Evolutionary conservation across 148 eudicot genomes (phyloP).

Genomic region (Fagopyrum esculentum): DNA sequence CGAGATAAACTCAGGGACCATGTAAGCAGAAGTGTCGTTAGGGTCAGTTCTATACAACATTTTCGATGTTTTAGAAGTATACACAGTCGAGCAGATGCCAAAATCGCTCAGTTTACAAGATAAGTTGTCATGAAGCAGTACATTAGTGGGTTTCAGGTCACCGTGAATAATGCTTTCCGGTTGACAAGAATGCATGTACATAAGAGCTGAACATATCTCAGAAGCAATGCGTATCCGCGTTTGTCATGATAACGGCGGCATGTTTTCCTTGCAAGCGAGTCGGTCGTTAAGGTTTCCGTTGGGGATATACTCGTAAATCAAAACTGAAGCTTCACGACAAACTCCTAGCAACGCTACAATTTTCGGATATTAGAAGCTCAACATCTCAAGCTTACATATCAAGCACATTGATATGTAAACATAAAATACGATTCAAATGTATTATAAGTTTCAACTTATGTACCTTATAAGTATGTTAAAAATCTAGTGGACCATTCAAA

Average conservation of each 20-base stretch:
- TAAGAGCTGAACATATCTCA: constrained; percentile 70
- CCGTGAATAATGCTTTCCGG: constrained; percentile 60
- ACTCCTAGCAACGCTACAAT: constrained; percentile 71
- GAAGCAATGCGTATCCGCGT: constrained; percentile 70
- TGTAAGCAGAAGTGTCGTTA: constrained; percentile 62
- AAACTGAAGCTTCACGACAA: constrained; percentile 63
- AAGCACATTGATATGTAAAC: constrained; percentile 12
- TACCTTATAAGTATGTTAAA: constrained; percentile 68
- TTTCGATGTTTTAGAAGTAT: constrained; percentile 21
- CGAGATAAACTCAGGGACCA: constrained; percentile 65
- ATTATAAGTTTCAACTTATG: no score
- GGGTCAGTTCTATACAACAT: constrained; percentile 41
- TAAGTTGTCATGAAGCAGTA: constrained; percentile 56
- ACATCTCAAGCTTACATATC: constrained; percentile 46
- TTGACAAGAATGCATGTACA: constrained; percentile 66
- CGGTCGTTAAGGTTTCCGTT: constrained; percentile 91
- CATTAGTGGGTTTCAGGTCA: constrained; percentile 62
- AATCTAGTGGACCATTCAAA: constrained; percentile 61
- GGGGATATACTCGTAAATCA: constrained; percentile 71
- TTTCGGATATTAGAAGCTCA: constrained; percentile 95
- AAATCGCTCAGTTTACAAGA: constrained; percentile 73
- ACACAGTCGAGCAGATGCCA: constrained; percentile 31
- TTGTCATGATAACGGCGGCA: constrained; percentile 78
- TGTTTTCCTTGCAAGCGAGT: constrained; percentile 57
- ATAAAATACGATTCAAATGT: background rate